A percentile compares a stretch with the other conserved stretches of the same genome.
phyloP scores from a whole-genome alignment of 2,329 filamentous ascomycete species.

The Ophiocordyceps camponoti-leonardi region DNA sequence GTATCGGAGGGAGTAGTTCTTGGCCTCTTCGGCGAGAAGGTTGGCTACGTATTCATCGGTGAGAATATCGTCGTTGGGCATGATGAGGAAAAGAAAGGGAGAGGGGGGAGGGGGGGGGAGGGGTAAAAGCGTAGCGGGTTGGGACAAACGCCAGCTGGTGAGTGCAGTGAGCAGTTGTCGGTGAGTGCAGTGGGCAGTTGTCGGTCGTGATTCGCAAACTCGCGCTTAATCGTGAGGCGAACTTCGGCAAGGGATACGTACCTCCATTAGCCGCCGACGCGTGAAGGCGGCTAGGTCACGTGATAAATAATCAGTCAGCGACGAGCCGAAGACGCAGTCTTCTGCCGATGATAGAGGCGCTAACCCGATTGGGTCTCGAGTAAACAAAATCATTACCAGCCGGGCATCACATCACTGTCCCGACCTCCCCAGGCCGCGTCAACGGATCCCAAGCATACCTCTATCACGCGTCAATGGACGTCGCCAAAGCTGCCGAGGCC shows the following conservation, averaged over 20 bases:
- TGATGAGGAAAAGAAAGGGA: slow-evolving; percentile 6
- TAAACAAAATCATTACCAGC: not conserved
- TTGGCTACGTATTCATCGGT: slow-evolving; percentile 67
- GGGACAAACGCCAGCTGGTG: no score
- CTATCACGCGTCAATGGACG: slow-evolving; percentile 10
- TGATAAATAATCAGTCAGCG: no score
- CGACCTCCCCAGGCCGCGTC: not conserved
- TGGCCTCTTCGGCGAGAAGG: slow-evolving; percentile 67
- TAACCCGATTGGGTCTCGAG: not conserved
- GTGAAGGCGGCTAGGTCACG: no score
- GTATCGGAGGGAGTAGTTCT: slow-evolving; percentile 54
- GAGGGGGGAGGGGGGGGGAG: not conserved
- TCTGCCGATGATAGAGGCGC: no score
- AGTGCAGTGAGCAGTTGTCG: no score
- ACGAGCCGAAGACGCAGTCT: no score
- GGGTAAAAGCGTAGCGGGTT: not conserved
- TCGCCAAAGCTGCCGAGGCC: slow-evolving; percentile 19
- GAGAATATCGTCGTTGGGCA: slow-evolving; percentile 32
- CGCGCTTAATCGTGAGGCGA: no score
- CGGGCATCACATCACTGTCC: no score
- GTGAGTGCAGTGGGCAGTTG: no score
- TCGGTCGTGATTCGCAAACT: no score
- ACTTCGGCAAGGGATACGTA: no score
- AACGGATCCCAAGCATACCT: not conserved
- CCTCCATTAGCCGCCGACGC: no score